Conservation (phyloP, 1,284 basidiomycete species). For the Hemileia vastatrix region DNA sequence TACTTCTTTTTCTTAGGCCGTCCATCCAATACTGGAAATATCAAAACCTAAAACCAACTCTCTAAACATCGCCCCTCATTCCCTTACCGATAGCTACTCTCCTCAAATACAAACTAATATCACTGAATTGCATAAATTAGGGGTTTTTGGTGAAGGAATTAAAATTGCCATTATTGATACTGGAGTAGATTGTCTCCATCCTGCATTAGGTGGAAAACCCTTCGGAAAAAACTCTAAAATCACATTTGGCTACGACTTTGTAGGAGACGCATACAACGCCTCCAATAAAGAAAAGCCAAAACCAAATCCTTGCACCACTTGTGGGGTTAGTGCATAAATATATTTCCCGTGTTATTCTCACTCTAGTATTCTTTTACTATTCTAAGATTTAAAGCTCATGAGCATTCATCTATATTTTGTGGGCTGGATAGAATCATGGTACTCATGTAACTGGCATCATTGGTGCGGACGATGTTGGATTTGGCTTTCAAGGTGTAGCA, state of each 20-base stretch:
- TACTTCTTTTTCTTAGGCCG: no score
- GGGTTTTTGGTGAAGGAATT: slow-evolving; percentile 51
- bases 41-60: no score
- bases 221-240: slow-evolving; percentile 58
- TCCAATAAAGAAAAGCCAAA: slow-evolving; percentile 15
- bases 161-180: slow-evolving; percentile 51
- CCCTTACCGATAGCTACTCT: no score
- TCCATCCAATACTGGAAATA: no score
- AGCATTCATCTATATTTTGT: background rate
- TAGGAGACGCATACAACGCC: slow-evolving; percentile 28
- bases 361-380: background rate
- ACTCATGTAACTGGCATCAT: slow-evolving; percentile 4
- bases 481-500: slow-evolving; percentile 7
- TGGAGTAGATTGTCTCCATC: slow-evolving; percentile 54
- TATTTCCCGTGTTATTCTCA: background rate
- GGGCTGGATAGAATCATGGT: background rate
- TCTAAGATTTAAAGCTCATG: background rate
- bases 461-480: slow-evolving; percentile 3
- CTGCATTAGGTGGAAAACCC: slow-evolving; percentile 55
- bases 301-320: background rate
- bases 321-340: background rate
- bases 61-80: no score
- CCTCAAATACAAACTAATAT: slow-evolving; percentile 43
- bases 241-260: slow-evolving; percentile 54
- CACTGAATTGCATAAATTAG: slow-evolving; percentile 51